A percentile compares a stretch with the other conserved stretches of the same genome.
phyloP scores from a whole-genome alignment of 495 filamentous ascomycete genomes.

The Aspergillus funiculosus region DNA sequence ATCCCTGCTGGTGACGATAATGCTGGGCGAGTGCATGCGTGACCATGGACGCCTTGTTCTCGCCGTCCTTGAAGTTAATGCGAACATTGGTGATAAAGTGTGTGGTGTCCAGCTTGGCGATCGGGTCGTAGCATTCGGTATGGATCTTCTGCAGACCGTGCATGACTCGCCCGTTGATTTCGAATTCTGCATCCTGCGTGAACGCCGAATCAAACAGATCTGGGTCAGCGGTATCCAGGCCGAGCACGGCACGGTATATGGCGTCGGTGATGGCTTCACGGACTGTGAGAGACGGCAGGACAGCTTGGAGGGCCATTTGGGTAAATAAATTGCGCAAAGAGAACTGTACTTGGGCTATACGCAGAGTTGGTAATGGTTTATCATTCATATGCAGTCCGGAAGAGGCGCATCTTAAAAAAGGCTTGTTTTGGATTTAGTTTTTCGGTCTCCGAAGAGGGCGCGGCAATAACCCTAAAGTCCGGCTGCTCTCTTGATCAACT shows the following conservation, averaged over 20 bases:
- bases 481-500: no score
- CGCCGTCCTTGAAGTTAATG: conserved; percentile 22
- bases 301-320: conserved; percentile 1
- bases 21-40: conserved; percentile 27
- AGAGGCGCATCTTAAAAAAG: no score
- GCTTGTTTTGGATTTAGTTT: no score
- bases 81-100: conserved; percentile 30
- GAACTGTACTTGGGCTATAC: no score
- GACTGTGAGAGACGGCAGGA: conserved; percentile 1
- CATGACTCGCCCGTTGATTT: conserved; percentile 15
- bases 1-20: conserved; percentile 19
- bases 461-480: no score
- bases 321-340: no score
- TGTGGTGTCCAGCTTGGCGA: conserved; percentile 30
- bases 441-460: no score
- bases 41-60: conserved; percentile 17
- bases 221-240: conserved; percentile 24
- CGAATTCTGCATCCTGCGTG: conserved; percentile 15
- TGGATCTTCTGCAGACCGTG: conserved; percentile 20
- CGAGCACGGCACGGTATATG: conserved; percentile 25
- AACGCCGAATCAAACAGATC: conserved; percentile 27
- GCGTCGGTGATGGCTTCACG: conserved; percentile 31
- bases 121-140: conserved; percentile 9
- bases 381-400: no score
- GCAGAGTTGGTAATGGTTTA: no score